Percentiles rank a stretch among this genome's conserved stretches.
Conservation (phyloP, 164 flowering plant genomes). For the Vitis riparia region DNA sequence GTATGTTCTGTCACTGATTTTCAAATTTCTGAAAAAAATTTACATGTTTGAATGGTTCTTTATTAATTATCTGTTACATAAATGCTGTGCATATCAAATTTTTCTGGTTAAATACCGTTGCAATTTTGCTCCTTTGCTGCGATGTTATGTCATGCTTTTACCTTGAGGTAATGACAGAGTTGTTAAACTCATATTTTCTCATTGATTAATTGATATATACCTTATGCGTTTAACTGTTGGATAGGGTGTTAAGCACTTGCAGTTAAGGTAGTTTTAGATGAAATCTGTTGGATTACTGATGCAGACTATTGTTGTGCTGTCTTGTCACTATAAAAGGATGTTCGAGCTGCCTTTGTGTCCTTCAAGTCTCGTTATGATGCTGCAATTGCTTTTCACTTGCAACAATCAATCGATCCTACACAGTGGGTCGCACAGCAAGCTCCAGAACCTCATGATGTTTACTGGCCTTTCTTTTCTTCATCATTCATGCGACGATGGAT, state of each 20-base stretch:
- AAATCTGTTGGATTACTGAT: slow-evolving; percentile 4
- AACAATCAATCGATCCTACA: slow-evolving; percentile 72
- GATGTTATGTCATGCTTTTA: background rate
- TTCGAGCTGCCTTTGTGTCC: slow-evolving; percentile 85
- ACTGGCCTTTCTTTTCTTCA: slow-evolving; percentile 91
- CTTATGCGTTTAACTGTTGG: too few relatives aligned
- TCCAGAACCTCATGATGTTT: slow-evolving; percentile 86
- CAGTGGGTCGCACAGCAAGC: slow-evolving; percentile 84
- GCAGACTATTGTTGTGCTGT: slow-evolving; percentile 7
- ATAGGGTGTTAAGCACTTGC: background rate
- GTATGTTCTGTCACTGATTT: background rate
- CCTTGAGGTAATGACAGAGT: background rate
- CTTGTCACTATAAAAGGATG: slow-evolving; percentile 47
- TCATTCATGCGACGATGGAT: slow-evolving; percentile 76
- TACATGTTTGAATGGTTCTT: background rate
- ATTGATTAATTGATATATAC: background rate
- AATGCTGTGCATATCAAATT: background rate
- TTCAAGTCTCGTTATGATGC: slow-evolving; percentile 87
- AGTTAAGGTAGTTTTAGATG: background rate
- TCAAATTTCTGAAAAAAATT: background rate
- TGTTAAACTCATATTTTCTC: background rate
- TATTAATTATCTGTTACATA: background rate
- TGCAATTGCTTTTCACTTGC: slow-evolving; percentile 61
- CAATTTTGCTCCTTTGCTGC: background rate
- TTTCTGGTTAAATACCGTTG: background rate